These are phyloP conservation scores for Fusarium keratoplasticum DNA, from an alignment of 2,329 filamentous ascomycete species.

Conservation along the genomic window DNA sequence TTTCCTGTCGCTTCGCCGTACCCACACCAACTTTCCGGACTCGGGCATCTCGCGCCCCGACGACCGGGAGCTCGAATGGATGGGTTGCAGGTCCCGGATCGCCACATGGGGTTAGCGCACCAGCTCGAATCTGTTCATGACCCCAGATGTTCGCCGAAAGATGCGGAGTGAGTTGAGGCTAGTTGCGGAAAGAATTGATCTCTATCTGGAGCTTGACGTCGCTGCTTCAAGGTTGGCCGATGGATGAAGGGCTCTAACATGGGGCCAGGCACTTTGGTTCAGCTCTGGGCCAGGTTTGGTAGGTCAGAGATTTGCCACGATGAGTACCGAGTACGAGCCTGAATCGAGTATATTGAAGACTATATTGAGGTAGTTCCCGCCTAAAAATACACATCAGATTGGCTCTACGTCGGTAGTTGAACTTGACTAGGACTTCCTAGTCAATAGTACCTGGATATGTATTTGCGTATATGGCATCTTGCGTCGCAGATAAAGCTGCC, in stretches of 20 bases:
- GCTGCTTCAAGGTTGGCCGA: neutral
- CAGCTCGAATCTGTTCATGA: conserved; percentile 1
- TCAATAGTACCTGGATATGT: neutral
- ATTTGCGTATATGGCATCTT: neutral
- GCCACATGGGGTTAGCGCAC: conserved; percentile 26
- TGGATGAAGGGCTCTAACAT: neutral
- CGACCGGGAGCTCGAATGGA: conserved; percentile 1
- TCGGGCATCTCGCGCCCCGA: conserved; percentile 26
- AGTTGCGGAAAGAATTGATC: neutral
- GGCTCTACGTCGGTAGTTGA: neutral
- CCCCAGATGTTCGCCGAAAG: conserved; percentile 30
- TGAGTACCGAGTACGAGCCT: neutral
- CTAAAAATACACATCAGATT: neutral
- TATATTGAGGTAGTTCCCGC: neutral
- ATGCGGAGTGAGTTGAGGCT: conserved; percentile 12
- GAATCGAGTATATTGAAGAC: neutral
- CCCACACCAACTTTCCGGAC: conserved; percentile 18
- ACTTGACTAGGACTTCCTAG: neutral
- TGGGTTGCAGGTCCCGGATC: conserved; percentile 4
- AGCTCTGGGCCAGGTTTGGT: neutral
- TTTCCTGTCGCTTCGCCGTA: conserved; percentile 19
- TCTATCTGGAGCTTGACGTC: neutral
- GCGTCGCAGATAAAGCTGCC: neutral
- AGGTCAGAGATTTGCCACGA: neutral
- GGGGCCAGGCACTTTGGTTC: neutral